A percentile compares a stretch with the other conserved stretches of the same genome.
Conservation (phyloP, 2,329 filamentous ascomycete species). For the Colletotrichum abscissum region DNA sequence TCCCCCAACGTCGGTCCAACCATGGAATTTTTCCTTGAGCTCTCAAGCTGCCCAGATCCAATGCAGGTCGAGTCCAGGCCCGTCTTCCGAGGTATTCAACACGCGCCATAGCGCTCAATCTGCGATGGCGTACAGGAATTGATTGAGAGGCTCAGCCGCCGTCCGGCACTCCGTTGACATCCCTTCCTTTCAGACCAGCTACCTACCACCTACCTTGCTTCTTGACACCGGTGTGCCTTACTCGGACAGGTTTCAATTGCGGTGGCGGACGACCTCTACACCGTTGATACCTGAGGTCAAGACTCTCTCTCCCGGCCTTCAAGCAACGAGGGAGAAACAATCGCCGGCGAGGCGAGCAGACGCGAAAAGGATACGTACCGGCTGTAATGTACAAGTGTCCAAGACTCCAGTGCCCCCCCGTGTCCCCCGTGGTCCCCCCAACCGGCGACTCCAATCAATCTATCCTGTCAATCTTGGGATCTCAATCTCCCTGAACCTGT, state of each 20-base stretch:
- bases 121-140: slow-evolving; percentile 20
- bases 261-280: slow-evolving; percentile 10
- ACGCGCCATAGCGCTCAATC: slow-evolving; percentile 14
- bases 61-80: not conserved
- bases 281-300: slow-evolving; percentile 27
- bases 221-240: not conserved
- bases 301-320: not conserved
- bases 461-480: slow-evolving; percentile 29
- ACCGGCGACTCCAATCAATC: slow-evolving; percentile 25
- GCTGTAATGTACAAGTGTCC: slow-evolving; percentile 1
- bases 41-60: not conserved
- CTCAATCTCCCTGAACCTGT: slow-evolving; percentile 7
- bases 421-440: slow-evolving; percentile 17
- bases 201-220: not conserved
- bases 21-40: slow-evolving; percentile 20
- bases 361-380: slow-evolving; percentile 10
- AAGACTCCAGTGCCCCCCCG: not conserved
- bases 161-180: slow-evolving; percentile 12
- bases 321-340: slow-evolving; percentile 19
- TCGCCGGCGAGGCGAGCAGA: slow-evolving; percentile 8
- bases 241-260: slow-evolving; percentile 15
- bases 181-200: not conserved
- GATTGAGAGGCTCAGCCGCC: slow-evolving; percentile 28
- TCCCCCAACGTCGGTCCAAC: slow-evolving; percentile 30
- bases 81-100: slow-evolving; percentile 10